Base-by-base conservation (phyloP, 495 filamentous ascomycete species). In the Penicillium pulvis region DNA sequence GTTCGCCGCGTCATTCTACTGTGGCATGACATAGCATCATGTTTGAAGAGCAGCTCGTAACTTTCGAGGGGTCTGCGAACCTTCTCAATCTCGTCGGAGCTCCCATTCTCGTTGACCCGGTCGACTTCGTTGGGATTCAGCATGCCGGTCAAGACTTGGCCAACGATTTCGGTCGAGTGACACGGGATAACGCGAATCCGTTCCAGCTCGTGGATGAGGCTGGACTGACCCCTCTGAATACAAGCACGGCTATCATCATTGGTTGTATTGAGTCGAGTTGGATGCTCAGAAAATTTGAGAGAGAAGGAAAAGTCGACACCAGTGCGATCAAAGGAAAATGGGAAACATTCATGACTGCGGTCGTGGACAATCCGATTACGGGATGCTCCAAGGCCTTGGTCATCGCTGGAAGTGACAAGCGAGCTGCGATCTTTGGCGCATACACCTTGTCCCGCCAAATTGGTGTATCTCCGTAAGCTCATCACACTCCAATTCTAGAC, bases 361-460 rank as follows among this genome's bases (percentile, higher is more conserved):
- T 89, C 26, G 80, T 91, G 20, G 71, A 82, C 42, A 74, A 79
- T 36, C 87, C 89, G 0, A 70, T 88, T 33, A 71, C 72, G 1
- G 85, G 83, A 12, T 79, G 84, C 58, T 56, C 76, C 16, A 72
- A 79, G 55, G 87, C 87, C 2, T 71, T 92, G 35, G 84, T 90
- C 1, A 87, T 92, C 65, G 85, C 82, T 11, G 88, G 88, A 16
- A 84, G 72, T 55, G 87, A 90, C 65, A 80, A 84, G 47, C 80
- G 89, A 28, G 89, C 87, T 1, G 83, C 85, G 3, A 90, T 91
- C 60, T 92, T 81, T 59, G 88, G 89, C 12, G 76, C 90, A 54
- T 91, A 92, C 72, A 85, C 87, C 47, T 69, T 92, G 56, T 89
- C 85, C 31, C 87, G 90, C 65, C 87, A 90, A 60, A 90, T 91